Conservation (phyloP, 2,329 filamentous ascomycete species). For the Calcarisporium arbuscula region DNA sequence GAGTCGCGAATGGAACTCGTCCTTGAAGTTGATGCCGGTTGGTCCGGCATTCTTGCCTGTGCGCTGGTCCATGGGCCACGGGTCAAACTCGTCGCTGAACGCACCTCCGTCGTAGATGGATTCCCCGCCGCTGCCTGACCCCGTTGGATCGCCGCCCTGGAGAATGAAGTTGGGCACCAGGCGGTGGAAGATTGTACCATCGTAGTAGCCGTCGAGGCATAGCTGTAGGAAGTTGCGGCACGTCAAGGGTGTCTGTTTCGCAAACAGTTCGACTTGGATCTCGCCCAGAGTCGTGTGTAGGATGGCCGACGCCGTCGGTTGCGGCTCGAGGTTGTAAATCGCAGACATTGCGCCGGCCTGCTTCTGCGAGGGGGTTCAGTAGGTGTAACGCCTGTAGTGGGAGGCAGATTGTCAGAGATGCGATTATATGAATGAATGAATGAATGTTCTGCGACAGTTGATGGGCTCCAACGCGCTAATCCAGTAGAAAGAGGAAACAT, state of each 20-base stretch:
- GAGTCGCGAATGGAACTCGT: conserved; percentile 87
- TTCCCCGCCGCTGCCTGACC: conserved; percentile 85
- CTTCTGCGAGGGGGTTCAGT: too few relatives aligned
- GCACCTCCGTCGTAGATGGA: conserved; percentile 85
- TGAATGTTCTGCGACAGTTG: too few relatives aligned
- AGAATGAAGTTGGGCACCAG: conserved; percentile 87
- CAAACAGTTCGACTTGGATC: conserved; percentile 86
- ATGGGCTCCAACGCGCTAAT: too few relatives aligned
- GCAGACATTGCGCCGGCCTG: conserved; percentile 65
- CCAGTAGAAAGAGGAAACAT: too few relatives aligned
- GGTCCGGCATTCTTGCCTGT: conserved; percentile 54
- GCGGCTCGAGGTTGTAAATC: conserved; percentile 90
- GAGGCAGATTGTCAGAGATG: too few relatives aligned
- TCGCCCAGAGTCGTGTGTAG: conserved; percentile 87
- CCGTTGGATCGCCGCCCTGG: conserved; percentile 91
- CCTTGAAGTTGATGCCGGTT: conserved; percentile 58
- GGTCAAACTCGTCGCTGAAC: conserved; percentile 65
- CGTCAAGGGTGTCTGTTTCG: conserved; percentile 85
- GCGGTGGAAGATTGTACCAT: conserved; percentile 88
- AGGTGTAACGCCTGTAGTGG: too few relatives aligned
- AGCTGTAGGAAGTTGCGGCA: conserved; percentile 95
- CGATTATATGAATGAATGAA: too few relatives aligned
- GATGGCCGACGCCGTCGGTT: conserved; percentile 86
- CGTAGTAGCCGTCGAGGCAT: conserved; percentile 92
- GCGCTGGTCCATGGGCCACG: conserved; percentile 61